Evolutionary conservation across 2,329 filamentous ascomycete genomes (phyloP), one percentile per base, ranked within the genome.

Genomic region (Xylariaceae sp.): DNA sequence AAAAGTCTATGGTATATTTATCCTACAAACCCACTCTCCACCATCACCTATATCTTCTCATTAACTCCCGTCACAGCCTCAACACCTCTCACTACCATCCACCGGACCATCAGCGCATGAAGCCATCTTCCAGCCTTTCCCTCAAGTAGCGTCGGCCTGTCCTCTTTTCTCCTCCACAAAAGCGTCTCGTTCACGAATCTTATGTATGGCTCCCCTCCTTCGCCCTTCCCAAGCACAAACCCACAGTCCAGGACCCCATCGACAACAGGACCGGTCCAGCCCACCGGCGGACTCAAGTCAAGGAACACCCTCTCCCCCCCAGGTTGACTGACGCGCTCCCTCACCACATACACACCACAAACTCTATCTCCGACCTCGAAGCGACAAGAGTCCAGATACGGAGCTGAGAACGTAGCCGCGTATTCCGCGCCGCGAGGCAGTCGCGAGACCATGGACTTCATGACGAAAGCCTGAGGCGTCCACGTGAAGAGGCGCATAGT

Each of bases 121-220:
- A 64, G 11, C 63, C 60, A 63, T 11, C 63, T 43, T 15, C 62
- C 60, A 6, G 66, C 24, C 8, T 21, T 4, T 0, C 61, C 58
- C 50, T 67, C 64, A 13, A 67, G 50, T 41, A 66, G 20, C 21
- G 60, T 60, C 8, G 60, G 54, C 11, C 48, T 58, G 45, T 35
- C 61, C 2, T 53, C 49, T 21, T 45, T 59, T 5, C 63, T 63
- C 41, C 71, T 71, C 63, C 74, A 76, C 37, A 76, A 70, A 0
- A 69, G 62, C 26, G 68, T 78, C 7, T 70, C 70, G 4, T 69
- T 72, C 0, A 71, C 68, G 0, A 78, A 77, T 49, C 60, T 73
- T 16, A 58, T 67, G 7, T 32, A 36, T 72, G 15, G 71, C 75
- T 48, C 68, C 72, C 3, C 47, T 70, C 4, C 69, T 56, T 5